phyloP scores from a whole-genome alignment of 495 filamentous ascomycete species.

The Penicillium alfredii region DNA sequence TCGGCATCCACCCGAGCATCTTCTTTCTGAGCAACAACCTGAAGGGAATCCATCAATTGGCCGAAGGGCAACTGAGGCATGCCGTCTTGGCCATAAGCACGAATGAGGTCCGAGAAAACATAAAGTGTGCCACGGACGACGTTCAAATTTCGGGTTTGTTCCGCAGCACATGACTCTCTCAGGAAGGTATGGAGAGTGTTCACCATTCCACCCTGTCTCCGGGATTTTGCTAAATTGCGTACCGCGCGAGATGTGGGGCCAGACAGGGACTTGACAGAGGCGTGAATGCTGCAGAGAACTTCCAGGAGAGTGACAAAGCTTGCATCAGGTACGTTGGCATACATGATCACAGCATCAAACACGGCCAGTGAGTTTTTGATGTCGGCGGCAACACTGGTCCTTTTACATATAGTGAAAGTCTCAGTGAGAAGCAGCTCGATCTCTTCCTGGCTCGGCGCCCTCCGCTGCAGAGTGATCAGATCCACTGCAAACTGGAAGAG shows the following conservation, averaged over 20 bases:
- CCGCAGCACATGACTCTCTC: conserved; percentile 39
- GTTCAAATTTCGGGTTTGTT: conserved; percentile 50
- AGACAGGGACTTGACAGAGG: conserved; percentile 61
- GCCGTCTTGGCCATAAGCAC: conserved; percentile 53
- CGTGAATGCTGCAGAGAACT: conserved; percentile 76
- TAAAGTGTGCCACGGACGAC: conserved; percentile 62
- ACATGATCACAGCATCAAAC: conserved; percentile 74
- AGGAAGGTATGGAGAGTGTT: conserved; percentile 59
- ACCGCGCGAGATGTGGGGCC: conserved; percentile 72
- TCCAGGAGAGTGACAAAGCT: conserved; percentile 66
- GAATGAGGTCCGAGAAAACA: conserved; percentile 55
- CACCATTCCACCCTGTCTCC: conserved; percentile 66
- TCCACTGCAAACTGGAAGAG: conserved; percentile 72
- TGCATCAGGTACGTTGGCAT: conserved; percentile 63
- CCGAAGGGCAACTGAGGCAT: conserved; percentile 52
- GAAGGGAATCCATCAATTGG: conserved; percentile 51
- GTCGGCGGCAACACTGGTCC: conserved; percentile 66
- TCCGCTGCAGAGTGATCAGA: conserved; percentile 78
- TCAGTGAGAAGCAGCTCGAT: conserved; percentile 60
- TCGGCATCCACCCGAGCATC: conserved; percentile 51
- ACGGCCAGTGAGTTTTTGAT: conserved; percentile 69
- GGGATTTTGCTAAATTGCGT: conserved; percentile 71
- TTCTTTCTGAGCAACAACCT: conserved; percentile 46
- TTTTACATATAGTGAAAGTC: conserved; percentile 66
- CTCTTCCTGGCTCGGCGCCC: conserved; percentile 61